These are phyloP conservation scores for Byssothecium circinans DNA, from an alignment of 2,329 filamentous ascomycete genomes.

Conservation along the genomic window DNA sequence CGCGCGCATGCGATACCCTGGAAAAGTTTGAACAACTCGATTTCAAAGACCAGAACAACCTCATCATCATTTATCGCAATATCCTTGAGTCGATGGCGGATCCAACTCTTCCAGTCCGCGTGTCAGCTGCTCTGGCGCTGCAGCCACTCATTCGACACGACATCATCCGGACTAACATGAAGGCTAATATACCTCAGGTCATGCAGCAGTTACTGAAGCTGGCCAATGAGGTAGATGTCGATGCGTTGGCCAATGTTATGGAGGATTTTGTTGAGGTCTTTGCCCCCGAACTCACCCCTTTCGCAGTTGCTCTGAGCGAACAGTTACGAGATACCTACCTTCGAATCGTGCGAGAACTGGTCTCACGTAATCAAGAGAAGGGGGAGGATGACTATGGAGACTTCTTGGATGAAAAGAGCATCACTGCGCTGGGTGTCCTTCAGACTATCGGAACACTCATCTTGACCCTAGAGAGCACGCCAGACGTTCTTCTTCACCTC, in stretches of 20 bases:
- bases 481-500: slow-evolving; percentile 90
- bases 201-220: slow-evolving; percentile 98
- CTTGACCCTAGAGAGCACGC: slow-evolving; percentile 93
- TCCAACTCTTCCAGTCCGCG: slow-evolving; percentile 85
- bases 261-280: slow-evolving; percentile 99
- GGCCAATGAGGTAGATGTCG: slow-evolving; percentile 96
- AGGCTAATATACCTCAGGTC: slow-evolving; percentile 95
- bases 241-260: slow-evolving; percentile 97
- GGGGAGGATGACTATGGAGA: slow-evolving; percentile 80
- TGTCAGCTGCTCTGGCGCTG: slow-evolving; percentile 89
- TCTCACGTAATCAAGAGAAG: slow-evolving; percentile 79
- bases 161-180: slow-evolving; percentile 91
- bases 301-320: slow-evolving; percentile 93
- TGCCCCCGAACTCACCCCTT: slow-evolving; percentile 92
- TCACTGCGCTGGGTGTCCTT: slow-evolving; percentile 91
- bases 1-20: slow-evolving; percentile 92
- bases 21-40: slow-evolving; percentile 98
- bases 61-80: slow-evolving; percentile 93
- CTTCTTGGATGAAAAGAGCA: slow-evolving; percentile 96
- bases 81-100: slow-evolving; percentile 98
- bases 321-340: slow-evolving; percentile 96
- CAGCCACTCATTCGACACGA: slow-evolving; percentile 96
- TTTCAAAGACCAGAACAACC: slow-evolving; percentile 94
- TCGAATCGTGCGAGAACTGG: slow-evolving; percentile 84
- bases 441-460: slow-evolving; percentile 98